These are phyloP conservation scores for Pelargonium fulgidum DNA, from an alignment of 441 rosid genomes.

Conservation along the genomic window DNA sequence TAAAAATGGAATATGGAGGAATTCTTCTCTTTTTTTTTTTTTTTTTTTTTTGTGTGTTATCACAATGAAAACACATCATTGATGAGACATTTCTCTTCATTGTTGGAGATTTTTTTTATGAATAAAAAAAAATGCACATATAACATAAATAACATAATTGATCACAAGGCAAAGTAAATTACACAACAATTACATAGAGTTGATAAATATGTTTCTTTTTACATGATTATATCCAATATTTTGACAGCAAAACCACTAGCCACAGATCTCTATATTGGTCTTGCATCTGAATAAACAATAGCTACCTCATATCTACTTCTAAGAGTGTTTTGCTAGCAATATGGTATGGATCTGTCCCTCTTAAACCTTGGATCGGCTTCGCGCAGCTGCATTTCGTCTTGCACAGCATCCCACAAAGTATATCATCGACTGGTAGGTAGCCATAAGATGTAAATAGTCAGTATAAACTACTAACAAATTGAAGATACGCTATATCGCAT, in stretches of 20 bases:
- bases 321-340: too few species aligned
- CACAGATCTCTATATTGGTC: neutral
- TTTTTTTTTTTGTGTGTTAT: too few species aligned
- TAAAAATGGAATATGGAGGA: too few species aligned
- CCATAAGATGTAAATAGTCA: neutral
- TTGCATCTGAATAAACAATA: neutral
- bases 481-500: too few species aligned
- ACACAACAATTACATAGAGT: neutral
- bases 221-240: neutral
- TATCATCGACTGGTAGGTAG: conserved; percentile 43
- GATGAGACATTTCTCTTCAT: too few species aligned
- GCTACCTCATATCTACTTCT: neutral
- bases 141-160: too few species aligned
- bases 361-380: conserved; percentile 43
- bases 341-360: too few species aligned
- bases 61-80: too few species aligned
- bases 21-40: too few species aligned
- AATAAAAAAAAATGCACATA: too few species aligned
- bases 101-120: too few species aligned
- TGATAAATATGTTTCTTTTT: neutral
- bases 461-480: too few species aligned
- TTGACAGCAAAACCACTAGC: neutral
- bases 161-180: neutral
- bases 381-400: conserved; percentile 53
- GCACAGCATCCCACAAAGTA: conserved; percentile 94